Evolutionary conservation across 768 basidiomycete species (phyloP).

Genomic region (Tricholoma sp.): DNA sequence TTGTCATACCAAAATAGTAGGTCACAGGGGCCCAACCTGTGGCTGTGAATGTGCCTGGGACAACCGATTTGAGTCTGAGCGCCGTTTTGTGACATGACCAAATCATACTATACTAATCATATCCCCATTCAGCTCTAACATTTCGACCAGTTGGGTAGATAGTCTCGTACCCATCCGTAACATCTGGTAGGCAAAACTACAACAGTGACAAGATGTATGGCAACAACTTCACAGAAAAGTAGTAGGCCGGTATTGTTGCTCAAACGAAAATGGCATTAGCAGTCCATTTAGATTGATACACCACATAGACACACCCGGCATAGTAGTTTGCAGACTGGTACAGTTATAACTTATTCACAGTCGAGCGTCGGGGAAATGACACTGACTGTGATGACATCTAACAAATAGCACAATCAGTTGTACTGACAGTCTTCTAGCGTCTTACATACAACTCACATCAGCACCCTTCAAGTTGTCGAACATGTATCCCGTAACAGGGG

Average conservation of each 20-base stretch:
- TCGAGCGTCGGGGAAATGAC: not conserved
- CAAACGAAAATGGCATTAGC: conserved; percentile 28
- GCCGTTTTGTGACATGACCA: too few species aligned
- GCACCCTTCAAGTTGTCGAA: conserved; percentile 67
- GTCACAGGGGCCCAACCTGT: too few species aligned
- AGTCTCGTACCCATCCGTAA: too few species aligned
- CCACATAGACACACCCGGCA: conserved; percentile 31
- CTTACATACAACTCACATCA: conserved; percentile 40
- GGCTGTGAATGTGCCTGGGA: too few species aligned
- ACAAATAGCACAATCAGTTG: conserved; percentile 1
- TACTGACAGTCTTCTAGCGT: not conserved
- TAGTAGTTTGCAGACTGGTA: conserved; percentile 50
- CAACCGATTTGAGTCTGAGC: too few species aligned
- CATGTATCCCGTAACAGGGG: conserved; percentile 56
- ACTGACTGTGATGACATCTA: conserved; percentile 59
- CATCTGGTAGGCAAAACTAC: too few species aligned
- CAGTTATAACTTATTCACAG: not conserved
- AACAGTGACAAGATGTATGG: too few species aligned
- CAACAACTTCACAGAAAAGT: conserved; percentile 57
- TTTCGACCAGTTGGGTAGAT: too few species aligned
- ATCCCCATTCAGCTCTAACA: too few species aligned
- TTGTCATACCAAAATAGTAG: too few species aligned
- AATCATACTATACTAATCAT: too few species aligned
- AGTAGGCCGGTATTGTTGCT: conserved; percentile 50
- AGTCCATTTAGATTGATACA: not conserved